Percentiles rank a stretch among this genome's conserved stretches.
Evolutionary conservation across 352 stramenopile species (phyloP).

Genomic region (Phytopythium sindhum): DNA sequence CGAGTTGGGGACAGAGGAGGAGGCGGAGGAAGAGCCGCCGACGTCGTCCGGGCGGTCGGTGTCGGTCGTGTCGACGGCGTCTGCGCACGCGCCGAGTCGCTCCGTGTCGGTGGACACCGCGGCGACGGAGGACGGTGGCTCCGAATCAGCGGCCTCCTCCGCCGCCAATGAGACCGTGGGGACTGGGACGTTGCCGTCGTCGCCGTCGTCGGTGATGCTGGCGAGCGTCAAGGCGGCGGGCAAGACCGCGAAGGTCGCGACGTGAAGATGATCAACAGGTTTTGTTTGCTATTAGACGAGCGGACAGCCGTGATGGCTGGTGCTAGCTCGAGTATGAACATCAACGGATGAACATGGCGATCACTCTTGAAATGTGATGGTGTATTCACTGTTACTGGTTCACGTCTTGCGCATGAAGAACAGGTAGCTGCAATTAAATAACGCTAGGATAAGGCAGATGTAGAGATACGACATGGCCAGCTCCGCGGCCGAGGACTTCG

Average conservation of each 20-base stretch:
- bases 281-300: neutral
- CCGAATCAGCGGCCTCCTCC: neutral
- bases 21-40: neutral
- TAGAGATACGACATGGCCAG: conserved; percentile 35
- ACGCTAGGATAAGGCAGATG: conserved; percentile 27
- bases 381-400: conserved; percentile 3
- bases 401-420: conserved; percentile 46
- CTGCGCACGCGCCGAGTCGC: conserved; percentile 12
- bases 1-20: neutral
- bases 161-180: conserved; percentile 7
- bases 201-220: neutral
- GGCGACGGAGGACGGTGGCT: conserved; percentile 12
- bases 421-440: conserved; percentile 53
- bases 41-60: conserved; percentile 2
- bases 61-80: conserved; percentile 22
- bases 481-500: conserved; percentile 22
- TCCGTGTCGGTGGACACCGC: conserved; percentile 18
- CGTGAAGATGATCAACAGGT: neutral
- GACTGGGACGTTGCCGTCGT: conserved; percentile 3
- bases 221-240: no score
- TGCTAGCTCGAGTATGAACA: no score
- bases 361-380: neutral
- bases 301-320: neutral
- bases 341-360: no score
- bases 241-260: neutral